Base-by-base conservation (phyloP, 2,329 filamentous ascomycete species). In the Penicillium verrucosum region DNA sequence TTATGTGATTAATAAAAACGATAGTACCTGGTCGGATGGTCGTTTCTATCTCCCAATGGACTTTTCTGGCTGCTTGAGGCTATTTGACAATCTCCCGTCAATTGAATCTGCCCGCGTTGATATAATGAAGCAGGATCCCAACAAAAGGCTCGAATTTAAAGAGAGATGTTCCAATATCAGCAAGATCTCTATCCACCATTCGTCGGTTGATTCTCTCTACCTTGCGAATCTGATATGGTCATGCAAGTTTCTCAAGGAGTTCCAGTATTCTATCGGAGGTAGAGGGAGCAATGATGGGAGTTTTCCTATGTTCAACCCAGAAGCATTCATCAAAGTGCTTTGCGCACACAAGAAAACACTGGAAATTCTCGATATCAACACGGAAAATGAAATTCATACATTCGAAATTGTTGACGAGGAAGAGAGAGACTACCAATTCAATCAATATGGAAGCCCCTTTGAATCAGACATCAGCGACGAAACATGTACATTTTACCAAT, bases 101-200 rank as follows among this genome's bases (percentile, higher is more conserved):
- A 65, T 68, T 23, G 60, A 67, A 48, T 56, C 44, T 3, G 50
- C 65, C 29, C 29, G 58, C 16, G 47, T 48, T 4, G 63, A 67
- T 54, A 25, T 40, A 10, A 14, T 66, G 10, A 16, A 37, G 3
- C 46, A 53, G 14, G 48, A 58, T 9, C 36, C 44, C 0, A 44
- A 60, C 3, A 18, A 6, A 16, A 4, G 27, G 1, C 4, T 12
- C 2, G 32, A 29, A 2, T 32, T 40, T 27, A 41, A 27, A n/a
- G 38, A 53, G 4, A 45, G 25, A 27, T 54, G 40, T 11, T 67
- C 59, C 10, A 65, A 65, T 37, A 51, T 67, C 23, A 60, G 48
- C 46, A 47, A 40, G 11, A 56, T 66, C 12, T 43, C 50, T 5
- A 46, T 67, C 29, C 29, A 56, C 3, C 52, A 65, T 46, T 64